These are phyloP conservation scores for Corymbia citriodora DNA, from an alignment of 441 rosid species.

Conservation along the genomic window DNA sequence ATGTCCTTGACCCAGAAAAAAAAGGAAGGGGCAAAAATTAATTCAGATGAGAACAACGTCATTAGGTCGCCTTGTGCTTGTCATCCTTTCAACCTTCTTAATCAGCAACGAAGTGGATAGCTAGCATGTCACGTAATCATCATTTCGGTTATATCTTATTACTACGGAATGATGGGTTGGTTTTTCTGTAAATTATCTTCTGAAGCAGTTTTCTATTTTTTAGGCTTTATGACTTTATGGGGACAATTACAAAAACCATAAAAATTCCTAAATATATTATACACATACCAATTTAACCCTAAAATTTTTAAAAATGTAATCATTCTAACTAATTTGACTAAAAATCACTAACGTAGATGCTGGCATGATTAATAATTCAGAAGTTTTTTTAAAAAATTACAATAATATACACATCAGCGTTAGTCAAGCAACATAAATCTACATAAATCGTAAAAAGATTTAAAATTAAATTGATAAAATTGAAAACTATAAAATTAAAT, in stretches of 20 bases:
- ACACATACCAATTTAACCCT: no score
- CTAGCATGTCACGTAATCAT: background rate
- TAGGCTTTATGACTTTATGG: background rate
- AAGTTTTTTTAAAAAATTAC: no score
- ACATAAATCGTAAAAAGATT: no score
- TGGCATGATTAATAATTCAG: no score
- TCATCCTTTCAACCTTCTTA: background rate
- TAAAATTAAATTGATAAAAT: no score
- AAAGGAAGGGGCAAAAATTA: background rate
- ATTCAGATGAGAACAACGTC: background rate
- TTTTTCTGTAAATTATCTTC: background rate
- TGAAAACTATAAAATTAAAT: background rate
- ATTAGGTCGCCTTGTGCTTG: background rate
- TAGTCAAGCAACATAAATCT: no score
- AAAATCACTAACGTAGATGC: fast-evolving
- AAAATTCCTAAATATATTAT: no score
- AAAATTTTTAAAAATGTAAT: no score
- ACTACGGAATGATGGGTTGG: background rate
- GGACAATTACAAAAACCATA: background rate
- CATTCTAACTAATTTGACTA: no score
- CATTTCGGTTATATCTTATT: background rate
- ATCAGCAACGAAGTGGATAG: background rate
- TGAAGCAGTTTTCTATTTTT: background rate
- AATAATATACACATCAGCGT: no score
- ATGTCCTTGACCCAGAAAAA: background rate